phyloP scores from a whole-genome alignment of 2,329 filamentous ascomycete species.

The Stagonosporopsis chrysanthemi region DNA sequence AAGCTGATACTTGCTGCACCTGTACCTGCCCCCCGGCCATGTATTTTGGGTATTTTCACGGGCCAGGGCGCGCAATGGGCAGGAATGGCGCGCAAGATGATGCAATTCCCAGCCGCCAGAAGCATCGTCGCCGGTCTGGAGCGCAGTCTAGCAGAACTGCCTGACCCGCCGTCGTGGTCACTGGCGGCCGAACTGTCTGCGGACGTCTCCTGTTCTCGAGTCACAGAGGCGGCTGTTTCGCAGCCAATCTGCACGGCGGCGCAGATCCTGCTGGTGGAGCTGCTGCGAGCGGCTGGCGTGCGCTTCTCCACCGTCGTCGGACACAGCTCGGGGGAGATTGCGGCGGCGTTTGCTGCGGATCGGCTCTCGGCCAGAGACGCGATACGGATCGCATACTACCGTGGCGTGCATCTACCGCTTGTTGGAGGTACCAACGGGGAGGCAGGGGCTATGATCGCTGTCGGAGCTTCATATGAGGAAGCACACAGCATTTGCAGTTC shows the following conservation, averaged over 20 bases:
- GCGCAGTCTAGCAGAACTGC: neutral
- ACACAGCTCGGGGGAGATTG: constrained; percentile 40
- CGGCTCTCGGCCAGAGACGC: constrained; percentile 25
- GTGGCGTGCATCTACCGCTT: constrained; percentile 20
- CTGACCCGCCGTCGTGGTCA: constrained; percentile 26
- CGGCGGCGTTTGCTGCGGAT: constrained; percentile 33
- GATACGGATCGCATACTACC: constrained; percentile 23
- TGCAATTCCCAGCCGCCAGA: constrained; percentile 24
- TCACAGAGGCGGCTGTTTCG: constrained; percentile 22
- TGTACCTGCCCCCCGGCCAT: neutral
- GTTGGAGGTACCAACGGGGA: constrained; percentile 1
- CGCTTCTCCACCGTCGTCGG: constrained; percentile 20
- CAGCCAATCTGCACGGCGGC: constrained; percentile 37
- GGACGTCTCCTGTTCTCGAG: constrained; percentile 1
- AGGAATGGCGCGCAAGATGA: constrained; percentile 29
- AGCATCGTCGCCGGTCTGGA: constrained; percentile 24
- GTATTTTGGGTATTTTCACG: constrained; percentile 30
- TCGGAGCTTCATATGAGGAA: constrained; percentile 18
- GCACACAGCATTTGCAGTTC: neutral
- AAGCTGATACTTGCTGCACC: neutral
- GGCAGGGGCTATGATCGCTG: constrained; percentile 46
- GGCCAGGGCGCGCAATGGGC: constrained; percentile 43
- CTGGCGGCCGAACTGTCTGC: constrained; percentile 22
- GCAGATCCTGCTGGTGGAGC: constrained; percentile 32
- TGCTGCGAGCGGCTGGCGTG: constrained; percentile 26